Base-by-base conservation (phyloP, 1,284 basidiomycete species). In the Tilletia walkeri region DNA sequence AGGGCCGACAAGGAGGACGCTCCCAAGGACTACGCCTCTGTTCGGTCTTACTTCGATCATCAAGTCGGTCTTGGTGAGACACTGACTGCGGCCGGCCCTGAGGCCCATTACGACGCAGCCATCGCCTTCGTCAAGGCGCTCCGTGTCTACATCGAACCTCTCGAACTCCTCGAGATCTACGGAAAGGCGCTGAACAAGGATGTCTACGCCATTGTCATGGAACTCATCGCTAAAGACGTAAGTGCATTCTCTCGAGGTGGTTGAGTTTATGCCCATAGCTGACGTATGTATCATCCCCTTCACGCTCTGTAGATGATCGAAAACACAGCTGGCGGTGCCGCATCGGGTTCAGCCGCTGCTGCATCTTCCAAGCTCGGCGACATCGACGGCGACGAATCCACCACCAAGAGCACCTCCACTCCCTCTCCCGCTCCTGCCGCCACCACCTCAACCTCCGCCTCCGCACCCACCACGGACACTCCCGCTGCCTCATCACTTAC, bases 41-140 rank as follows among this genome's bases (percentile, higher is more conserved):
- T 71, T 66, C 67, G 90, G 89, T 85, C 87, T 54, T 95, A 91
- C 86, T 99, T 99, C 86, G 93, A 95, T 90, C 87, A 89, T 67
- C 91, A 94, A 80, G 92, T 98, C 66, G 88, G 89, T 70, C 87
- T 90, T 80, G 95, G 94, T 75, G 95, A 99, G 86, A 89, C 90
- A 76, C 87, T 97, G 59, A 89, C 90, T 73, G 84, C 88, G 16
- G 88, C 90, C 86, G 94, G 95, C 91, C 69, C 78, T 30, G 66
- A 75, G 61, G 75, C 76, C 68, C 77, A 82, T 65, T 76, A 80
- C 34, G 74, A 90, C 20, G 91, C 95, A 6, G 94, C 96, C 38
- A 86, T 92, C 80, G 89, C 91, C 68, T 98, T 98, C 88, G 98
- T 91, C 88, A 89, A 92, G 72, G 95, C 94, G 4, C 89, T 98